phyloP scores from a whole-genome alignment of 352 stramenopile genomes.

The Phytophthora cryptogea region DNA sequence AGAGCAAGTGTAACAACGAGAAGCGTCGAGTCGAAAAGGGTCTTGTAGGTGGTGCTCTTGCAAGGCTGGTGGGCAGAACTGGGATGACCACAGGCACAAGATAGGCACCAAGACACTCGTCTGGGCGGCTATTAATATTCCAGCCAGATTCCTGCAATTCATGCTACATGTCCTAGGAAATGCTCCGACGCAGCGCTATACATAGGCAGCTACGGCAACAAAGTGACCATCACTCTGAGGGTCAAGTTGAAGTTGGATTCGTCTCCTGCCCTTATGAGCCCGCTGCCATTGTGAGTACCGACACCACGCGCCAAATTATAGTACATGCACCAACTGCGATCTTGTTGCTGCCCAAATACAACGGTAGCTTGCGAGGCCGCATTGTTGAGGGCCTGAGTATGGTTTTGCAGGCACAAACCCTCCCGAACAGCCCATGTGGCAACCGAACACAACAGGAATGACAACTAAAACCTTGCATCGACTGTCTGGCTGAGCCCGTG shows the following conservation, averaged over 20 bases:
- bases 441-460: constrained; percentile 2
- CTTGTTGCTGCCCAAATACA: no score
- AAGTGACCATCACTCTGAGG: constrained; percentile 26
- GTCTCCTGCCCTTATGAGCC: no score
- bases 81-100: constrained; percentile 17
- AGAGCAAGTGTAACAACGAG: constrained; percentile 5
- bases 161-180: not conserved
- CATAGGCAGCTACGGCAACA: constrained; percentile 15
- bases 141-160: not conserved
- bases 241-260: constrained; percentile 26
- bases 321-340: no score
- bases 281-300: no score
- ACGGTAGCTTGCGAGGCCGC: no score
- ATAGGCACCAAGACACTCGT: not conserved
- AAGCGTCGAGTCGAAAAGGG: constrained; percentile 2
- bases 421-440: not conserved
- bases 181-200: constrained; percentile 1
- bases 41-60: constrained; percentile 5
- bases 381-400: no score
- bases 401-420: not conserved
- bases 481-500: no score
- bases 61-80: constrained; percentile 6
- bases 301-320: no score
- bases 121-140: constrained; percentile 24
- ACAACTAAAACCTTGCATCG: not conserved